These are phyloP conservation scores for Symbiodinium natans DNA, from an alignment of 73 alveolate genomes.

Conservation along the genomic window DNA sequence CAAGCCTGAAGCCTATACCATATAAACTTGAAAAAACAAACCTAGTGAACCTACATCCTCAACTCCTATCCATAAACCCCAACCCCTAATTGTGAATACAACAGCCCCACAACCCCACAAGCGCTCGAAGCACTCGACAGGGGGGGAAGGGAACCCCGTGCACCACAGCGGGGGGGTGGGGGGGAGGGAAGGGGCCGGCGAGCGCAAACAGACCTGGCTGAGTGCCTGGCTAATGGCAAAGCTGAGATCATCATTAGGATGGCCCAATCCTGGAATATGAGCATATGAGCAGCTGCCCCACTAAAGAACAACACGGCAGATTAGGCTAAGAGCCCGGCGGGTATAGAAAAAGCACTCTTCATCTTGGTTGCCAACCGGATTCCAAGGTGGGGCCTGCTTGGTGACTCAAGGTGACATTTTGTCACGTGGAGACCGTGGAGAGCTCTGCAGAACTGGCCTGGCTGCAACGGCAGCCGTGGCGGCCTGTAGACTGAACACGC, in stretches of 20 bases:
- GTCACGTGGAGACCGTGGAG: too few relatives aligned
- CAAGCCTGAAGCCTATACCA: not conserved
- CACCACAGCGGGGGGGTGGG: not conserved
- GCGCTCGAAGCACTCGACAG: not conserved
- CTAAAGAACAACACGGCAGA: not conserved
- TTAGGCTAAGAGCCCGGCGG: conserved; percentile 22
- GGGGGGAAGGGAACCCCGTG: not conserved
- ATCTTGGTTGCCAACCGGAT: conserved; percentile 78
- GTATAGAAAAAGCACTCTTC: conserved; percentile 42
- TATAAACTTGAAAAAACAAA: not conserved
- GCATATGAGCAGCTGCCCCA: not conserved
- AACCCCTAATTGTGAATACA: not conserved
- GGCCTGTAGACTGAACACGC: not conserved
- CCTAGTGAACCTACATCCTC: not conserved
- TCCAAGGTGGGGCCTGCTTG: conserved; percentile 85
- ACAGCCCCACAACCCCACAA: not conserved
- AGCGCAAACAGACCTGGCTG: not conserved
- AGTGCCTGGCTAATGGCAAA: conserved; percentile 44
- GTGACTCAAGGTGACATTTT: too few relatives aligned
- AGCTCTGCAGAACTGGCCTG: too few relatives aligned
- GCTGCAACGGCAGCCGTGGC: conserved; percentile 6
- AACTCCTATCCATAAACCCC: not conserved
- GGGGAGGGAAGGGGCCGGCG: too few relatives aligned
- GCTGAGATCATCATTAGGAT: conserved; percentile 71
- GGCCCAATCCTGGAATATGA: conserved; percentile 38